Base-by-base conservation (phyloP, 306 rosid species). In the Sicyos baderoa region DNA sequence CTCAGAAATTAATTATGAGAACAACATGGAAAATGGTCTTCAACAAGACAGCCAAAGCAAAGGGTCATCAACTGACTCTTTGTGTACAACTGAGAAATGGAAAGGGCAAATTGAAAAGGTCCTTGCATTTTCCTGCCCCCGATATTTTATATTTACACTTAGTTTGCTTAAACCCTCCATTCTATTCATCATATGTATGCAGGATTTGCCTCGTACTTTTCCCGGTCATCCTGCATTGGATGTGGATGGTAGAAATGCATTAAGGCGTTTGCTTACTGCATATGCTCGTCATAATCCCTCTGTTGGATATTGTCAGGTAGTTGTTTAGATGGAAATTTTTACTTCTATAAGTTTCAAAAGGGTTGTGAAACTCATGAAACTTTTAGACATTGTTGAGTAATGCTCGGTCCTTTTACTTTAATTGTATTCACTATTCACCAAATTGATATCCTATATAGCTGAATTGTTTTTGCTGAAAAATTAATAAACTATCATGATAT, bases 171-270 rank as follows among this genome's bases (percentile, higher is more conserved):
- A 40, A 40, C 66, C 42, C 53, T 70, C 42, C 16, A 12, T 15
- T 62, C 32, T 40, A 40, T 40, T 40, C 40, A 47, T 79, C 15
- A 25, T 77, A 72, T 60, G 56, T 72, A 59, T 80, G 78, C 87
- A 94, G 97, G 99, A 94, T 80, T 83, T 94, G 69, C 99, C 99
- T 76, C 95, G 97, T 61, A 90, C 99, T 72, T 94, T 94, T 83
- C 99, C 99, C 27, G 99, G 99, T 54, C 99, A 90, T 78, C 99
- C 99, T 76, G 99, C 99, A 69, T 75, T 94, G 76, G 99, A 94
- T 19, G 95, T 84, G 81, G 96, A 87, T 83, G 99, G 99, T 81
- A 90, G 99, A 85, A 88, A 94, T 82, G 99, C 97, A 78, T 84
- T 94, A 87, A 88, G 99, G 78, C 90, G 99, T 62, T 76, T 94